Evolutionary conservation across 2,329 filamentous ascomycete genomes (phyloP), one percentile per base, ranked within the genome.

Genomic region (Xylaria digitata): DNA sequence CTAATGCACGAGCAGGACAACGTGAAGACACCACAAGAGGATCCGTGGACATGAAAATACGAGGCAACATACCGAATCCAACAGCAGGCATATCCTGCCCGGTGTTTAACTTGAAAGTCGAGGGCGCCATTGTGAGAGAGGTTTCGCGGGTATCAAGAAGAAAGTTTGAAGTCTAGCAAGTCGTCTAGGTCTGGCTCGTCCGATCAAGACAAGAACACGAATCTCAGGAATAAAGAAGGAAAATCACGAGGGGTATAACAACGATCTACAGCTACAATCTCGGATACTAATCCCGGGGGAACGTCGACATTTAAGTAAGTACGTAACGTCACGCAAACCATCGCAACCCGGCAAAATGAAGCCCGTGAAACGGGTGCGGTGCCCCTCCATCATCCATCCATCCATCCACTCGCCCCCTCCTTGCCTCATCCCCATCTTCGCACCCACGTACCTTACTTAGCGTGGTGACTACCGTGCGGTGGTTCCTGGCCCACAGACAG

Each of bases 81-180:
- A 91, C 77, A 45, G 88, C 86, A 55, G 89, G 89, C 68, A 91
- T 90, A 69, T 86, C 81, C 63, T 82, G 80, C 65, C 88, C 88
- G 43, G 83, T 89, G 82, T 91, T 91, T 71, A 91, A 85, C 75
- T 85, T 89, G 80, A 88, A 90, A 23, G 81, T 82, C 70, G 84
- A 82, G 71, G 83, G 82, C 65, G 85, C 80, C 86, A 89, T 89
- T 68, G 61, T 81, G 74, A 67, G 64, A 50, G 15, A 3, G 34
- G 21, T 15, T 32, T 43, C 1, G 23, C 9, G 53, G 65, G 43
- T 67, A 65, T 65, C 40, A 59, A 60, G 32, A 43, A 43, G 7
- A 56, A 59, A 45, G 11, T 30, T 34, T 15, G 50, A 55, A 55
- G 61, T 68, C 46, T 65, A 48, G 15, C n/a, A 2, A 42, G 13